Conservation (phyloP, 2,329 filamentous ascomycete species). For the Penicillium sp. region DNA sequence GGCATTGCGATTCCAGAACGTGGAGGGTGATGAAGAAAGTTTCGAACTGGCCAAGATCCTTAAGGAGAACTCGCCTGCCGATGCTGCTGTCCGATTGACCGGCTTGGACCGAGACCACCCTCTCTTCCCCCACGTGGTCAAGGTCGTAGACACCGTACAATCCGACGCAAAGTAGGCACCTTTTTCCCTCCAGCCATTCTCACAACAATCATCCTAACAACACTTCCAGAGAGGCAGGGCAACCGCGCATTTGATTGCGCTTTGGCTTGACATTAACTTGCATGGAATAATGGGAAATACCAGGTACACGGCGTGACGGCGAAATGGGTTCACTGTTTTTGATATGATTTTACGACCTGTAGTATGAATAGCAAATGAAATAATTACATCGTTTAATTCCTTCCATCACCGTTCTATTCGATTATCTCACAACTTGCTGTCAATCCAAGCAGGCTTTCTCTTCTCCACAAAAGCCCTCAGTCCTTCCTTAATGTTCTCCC, state of each 20-base stretch:
- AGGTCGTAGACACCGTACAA: slow-evolving; percentile 82
- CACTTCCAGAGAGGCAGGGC: slow-evolving; percentile 26
- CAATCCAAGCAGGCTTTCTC: slow-evolving; percentile 63
- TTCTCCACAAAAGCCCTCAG: slow-evolving; percentile 75
- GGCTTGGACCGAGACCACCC: slow-evolving; percentile 75
- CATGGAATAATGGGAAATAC: slow-evolving; percentile 35
- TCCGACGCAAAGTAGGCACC: slow-evolving; percentile 40
- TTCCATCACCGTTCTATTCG: background rate
- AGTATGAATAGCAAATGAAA: slow-evolving; percentile 13
- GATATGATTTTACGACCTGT: slow-evolving; percentile 13
- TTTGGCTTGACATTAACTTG: slow-evolving; percentile 21
- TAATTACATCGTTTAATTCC: background rate
- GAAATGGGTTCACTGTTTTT: slow-evolving; percentile 22
- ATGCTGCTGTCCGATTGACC: slow-evolving; percentile 76
- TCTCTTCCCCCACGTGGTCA: slow-evolving; percentile 71
- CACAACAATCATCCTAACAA: slow-evolving; percentile 9
- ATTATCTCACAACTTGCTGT: slow-evolving; percentile 38
- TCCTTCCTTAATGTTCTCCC: slow-evolving; percentile 73
- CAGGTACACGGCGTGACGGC: slow-evolving; percentile 27
- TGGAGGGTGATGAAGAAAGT: slow-evolving; percentile 88
- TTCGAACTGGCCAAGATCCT: slow-evolving; percentile 82
- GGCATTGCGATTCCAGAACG: slow-evolving; percentile 92
- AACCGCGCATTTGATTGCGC: slow-evolving; percentile 30
- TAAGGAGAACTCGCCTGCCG: slow-evolving; percentile 67
- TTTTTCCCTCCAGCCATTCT: background rate